A percentile compares a stretch with the other conserved stretches of the same genome.
These are phyloP conservation scores for Albatrellus ellisii DNA, from an alignment of 768 basidiomycete genomes.

Conservation along the genomic window DNA sequence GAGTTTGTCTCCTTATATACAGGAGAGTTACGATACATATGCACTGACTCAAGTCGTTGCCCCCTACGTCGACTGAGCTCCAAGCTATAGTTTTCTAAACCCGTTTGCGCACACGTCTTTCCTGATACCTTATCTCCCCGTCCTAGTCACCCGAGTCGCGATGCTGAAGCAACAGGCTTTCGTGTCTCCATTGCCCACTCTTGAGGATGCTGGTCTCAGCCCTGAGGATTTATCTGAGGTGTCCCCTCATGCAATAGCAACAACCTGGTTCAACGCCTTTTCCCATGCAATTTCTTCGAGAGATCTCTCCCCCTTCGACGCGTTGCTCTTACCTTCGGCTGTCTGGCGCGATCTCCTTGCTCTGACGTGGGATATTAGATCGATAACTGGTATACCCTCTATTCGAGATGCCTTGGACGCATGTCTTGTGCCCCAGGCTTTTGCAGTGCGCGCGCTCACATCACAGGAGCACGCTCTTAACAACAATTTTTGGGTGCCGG, in stretches of 20 bases:
- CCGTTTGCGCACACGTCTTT: too few relatives aligned
- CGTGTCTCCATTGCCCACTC: too few relatives aligned
- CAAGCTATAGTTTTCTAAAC: too few relatives aligned
- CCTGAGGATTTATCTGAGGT: too few relatives aligned
- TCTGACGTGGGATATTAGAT: constrained; percentile 30
- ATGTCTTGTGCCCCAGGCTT: constrained; percentile 13
- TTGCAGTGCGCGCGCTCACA: constrained; percentile 22
- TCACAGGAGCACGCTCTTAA: constrained; percentile 13
- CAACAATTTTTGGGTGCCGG: constrained; percentile 16
- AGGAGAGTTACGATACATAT: too few relatives aligned
- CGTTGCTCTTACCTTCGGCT: constrained; percentile 21
- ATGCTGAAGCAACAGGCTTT: too few relatives aligned
- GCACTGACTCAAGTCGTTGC: too few relatives aligned
- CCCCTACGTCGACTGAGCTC: too few relatives aligned
- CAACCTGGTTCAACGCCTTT: neutral
- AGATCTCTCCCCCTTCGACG: neutral
- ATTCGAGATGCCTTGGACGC: neutral
- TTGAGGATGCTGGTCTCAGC: too few relatives aligned
- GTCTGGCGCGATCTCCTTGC: constrained; percentile 30
- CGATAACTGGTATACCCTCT: constrained; percentile 13
- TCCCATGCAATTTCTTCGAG: neutral
- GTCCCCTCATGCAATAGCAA: neutral
- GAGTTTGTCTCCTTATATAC: too few relatives aligned
- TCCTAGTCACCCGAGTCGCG: too few relatives aligned
- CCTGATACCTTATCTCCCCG: too few relatives aligned